Base-by-base conservation (phyloP, 495 filamentous ascomycete species). In the Hypoxylon crocopeplum region DNA sequence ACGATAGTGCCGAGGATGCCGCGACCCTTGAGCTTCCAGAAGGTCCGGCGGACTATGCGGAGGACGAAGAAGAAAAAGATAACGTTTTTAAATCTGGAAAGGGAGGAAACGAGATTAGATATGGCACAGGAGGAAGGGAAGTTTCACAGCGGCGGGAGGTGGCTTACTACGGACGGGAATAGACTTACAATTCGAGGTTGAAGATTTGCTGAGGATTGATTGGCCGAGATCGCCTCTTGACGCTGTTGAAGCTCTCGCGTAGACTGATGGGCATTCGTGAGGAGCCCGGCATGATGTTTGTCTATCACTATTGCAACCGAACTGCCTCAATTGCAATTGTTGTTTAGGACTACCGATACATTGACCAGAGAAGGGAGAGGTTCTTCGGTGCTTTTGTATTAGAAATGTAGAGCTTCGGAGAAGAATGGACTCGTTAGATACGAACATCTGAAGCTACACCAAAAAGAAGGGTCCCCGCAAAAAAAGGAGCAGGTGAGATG, bases 61-160 rank as follows among this genome's bases (percentile, higher is more conserved):
- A 98, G 78, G 33, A 98, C 71, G 77, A 98, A 97, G 54, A 94
- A 83, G 68, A 92, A 80, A 73, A 99, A 97, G 36, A 98, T 73
- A 36, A 97, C 80, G 69, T 97, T 97, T 33, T 89, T 89, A 49
- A 97, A 59, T 37, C 93, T 94, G 64, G 12, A 32, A 10, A 47
- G 11, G 38, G 27, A 38, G n/a, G 41, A 27, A 50, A 32, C 24
- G 13, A 3, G 3, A 34, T 19, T 36, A 1, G 8, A 16, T n/a
- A 34, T 25, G 30, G 15, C 27, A 17, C 22, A 32, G 13, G 19
- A 21, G 11, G 20, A 54, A 12, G 6, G 27, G 6, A 22, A 57
- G 37, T 29, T 42, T 20, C 53, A 48, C 53, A 51, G 33, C 40
- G 12, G 19, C 21, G 15, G 36, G 30, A 19, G 33, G n/a, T 48